These are phyloP conservation scores for Sanghuangporus weigelae DNA, from an alignment of 1,284 basidiomycete genomes.

Conservation along the genomic window DNA sequence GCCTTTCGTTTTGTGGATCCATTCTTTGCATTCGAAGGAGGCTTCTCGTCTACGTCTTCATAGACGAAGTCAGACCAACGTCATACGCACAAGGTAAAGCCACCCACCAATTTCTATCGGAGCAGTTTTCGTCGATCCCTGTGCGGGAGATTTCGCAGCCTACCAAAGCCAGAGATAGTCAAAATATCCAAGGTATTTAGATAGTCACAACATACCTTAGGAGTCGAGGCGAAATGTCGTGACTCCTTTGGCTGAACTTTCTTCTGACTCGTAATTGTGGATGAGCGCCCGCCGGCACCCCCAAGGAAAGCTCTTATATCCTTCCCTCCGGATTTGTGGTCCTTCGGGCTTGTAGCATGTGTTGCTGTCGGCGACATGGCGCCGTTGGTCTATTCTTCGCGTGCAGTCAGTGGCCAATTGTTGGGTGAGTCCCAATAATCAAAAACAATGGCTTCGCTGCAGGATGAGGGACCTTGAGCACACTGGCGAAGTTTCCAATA, in stretches of 20 bases:
- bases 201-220: background rate
- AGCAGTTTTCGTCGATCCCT: slow-evolving; percentile 13
- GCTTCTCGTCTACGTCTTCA: slow-evolving; percentile 16
- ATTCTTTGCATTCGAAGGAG: background rate
- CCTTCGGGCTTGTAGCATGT: slow-evolving; percentile 19
- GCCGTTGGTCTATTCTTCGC: background rate
- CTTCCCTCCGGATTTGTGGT: slow-evolving; percentile 29
- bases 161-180: background rate
- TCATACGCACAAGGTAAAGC: background rate
- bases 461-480: too few relatives aligned
- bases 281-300: slow-evolving; percentile 12
- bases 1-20: slow-evolving; percentile 10
- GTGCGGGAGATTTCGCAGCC: background rate
- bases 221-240: slow-evolving; percentile 2
- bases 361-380: slow-evolving; percentile 8
- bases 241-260: background rate
- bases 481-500: too few relatives aligned
- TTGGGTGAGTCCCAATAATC: background rate
- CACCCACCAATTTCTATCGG: slow-evolving; percentile 30
- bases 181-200: background rate
- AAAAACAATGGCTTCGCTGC: background rate
- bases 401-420: background rate
- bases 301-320: slow-evolving; percentile 44
- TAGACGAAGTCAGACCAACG: background rate
- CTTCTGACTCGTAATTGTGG: background rate